Conservation (phyloP, 108 stramenopile species). For the Chaetoceros tenuissimus region DNA sequence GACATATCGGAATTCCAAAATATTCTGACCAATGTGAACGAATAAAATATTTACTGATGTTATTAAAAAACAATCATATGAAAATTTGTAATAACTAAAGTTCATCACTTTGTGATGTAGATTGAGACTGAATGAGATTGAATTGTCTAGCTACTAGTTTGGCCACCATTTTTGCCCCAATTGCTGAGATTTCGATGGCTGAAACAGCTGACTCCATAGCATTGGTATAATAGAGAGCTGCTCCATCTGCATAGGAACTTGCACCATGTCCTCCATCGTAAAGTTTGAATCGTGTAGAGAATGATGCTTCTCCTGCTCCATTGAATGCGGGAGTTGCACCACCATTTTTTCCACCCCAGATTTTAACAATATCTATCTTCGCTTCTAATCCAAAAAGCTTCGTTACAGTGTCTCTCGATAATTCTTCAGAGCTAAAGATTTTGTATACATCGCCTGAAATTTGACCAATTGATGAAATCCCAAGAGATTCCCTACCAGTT, state of each 20-base stretch:
- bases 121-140: too few species aligned
- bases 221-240: slow-evolving; percentile 68
- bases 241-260: slow-evolving; percentile 21
- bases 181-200: slow-evolving; percentile 62
- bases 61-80: too few species aligned
- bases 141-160: slow-evolving; percentile 66
- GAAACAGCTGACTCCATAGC: slow-evolving; percentile 62
- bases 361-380: slow-evolving; percentile 21
- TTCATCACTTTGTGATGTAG: too few species aligned
- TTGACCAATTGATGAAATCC: slow-evolving; percentile 29
- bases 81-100: too few species aligned
- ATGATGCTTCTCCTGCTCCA: slow-evolving; percentile 22
- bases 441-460: slow-evolving; percentile 37
- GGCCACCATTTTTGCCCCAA: slow-evolving; percentile 68
- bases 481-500: slow-evolving; percentile 33
- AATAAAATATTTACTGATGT: too few species aligned
- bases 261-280: slow-evolving; percentile 52
- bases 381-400: slow-evolving; percentile 42
- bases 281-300: slow-evolving; percentile 39
- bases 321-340: slow-evolving; percentile 59
- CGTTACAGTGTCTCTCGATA: slow-evolving; percentile 18
- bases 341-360: slow-evolving; percentile 45
- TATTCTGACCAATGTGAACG: too few species aligned
- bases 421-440: slow-evolving; percentile 33
- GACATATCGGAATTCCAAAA: too few species aligned